Percentiles rank a stretch among this genome's conserved stretches.
phyloP scores from a whole-genome alignment of 2,329 filamentous ascomycete species.

The Didymella keratinophila region DNA sequence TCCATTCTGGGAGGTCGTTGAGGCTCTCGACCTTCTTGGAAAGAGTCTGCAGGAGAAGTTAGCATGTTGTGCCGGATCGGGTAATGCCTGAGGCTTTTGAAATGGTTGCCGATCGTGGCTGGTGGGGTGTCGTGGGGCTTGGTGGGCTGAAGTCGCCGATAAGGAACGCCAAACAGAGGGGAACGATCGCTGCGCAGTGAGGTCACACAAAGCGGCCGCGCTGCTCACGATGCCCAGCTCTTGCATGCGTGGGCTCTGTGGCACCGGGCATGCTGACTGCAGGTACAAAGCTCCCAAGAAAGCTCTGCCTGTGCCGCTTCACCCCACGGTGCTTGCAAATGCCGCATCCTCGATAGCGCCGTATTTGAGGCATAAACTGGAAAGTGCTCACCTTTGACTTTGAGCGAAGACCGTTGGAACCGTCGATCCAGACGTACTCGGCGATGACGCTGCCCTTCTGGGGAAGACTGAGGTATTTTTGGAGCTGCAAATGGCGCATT shows the following conservation, averaged over 20 bases:
- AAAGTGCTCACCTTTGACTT: conserved; percentile 85
- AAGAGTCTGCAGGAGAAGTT: conserved; percentile 63
- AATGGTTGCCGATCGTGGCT: conserved; percentile 22
- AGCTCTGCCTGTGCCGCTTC: conserved; percentile 11
- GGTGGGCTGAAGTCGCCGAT: conserved; percentile 43
- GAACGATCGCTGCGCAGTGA: conserved; percentile 29
- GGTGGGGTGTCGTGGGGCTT: conserved; percentile 43
- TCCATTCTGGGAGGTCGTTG: conserved; percentile 78
- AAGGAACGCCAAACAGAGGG: conserved; percentile 34
- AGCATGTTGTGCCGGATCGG: conserved; percentile 26
- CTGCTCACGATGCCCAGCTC: conserved; percentile 20
- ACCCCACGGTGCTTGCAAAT: conserved; percentile 17
- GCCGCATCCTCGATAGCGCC: conserved; percentile 16
- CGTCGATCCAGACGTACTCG: conserved; percentile 97
- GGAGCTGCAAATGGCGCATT: conserved; percentile 66
- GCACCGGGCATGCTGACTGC: conserved; percentile 13
- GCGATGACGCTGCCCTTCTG: conserved; percentile 90
- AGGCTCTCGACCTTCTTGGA: conserved; percentile 64
- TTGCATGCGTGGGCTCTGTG: conserved; percentile 12
- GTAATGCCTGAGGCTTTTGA: conserved; percentile 12
- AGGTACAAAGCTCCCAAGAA: conserved; percentile 1
- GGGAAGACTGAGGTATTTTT: conserved; percentile 90
- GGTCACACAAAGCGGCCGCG: conserved; percentile 31
- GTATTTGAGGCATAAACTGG: conserved; percentile 16
- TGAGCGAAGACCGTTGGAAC: conserved; percentile 81